Evolutionary conservation across 768 basidiomycete genomes (phyloP).

Genomic region (Tephrocybe sp.): DNA sequence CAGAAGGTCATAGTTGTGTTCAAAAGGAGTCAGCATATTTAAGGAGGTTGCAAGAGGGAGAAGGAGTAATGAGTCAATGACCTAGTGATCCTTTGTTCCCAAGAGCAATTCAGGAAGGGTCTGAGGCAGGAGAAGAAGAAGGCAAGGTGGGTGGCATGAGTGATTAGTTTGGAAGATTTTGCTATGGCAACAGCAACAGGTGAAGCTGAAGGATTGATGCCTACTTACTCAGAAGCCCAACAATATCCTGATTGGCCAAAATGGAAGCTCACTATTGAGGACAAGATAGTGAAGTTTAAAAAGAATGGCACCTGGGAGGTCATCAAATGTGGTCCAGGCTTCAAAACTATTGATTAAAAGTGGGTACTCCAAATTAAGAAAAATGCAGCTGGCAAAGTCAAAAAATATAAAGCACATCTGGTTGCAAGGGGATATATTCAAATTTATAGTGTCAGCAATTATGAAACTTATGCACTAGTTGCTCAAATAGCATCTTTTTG

Average conservation of each 20-base stretch:
- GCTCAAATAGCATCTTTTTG: constrained; percentile 19
- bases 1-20: background rate
- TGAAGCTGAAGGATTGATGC: background rate
- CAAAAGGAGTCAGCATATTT: background rate
- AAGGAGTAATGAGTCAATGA: background rate
- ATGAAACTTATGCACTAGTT: constrained; percentile 27
- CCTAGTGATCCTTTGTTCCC: background rate
- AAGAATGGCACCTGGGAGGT: constrained; percentile 15
- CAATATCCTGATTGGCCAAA: background rate
- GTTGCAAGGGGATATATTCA: constrained; percentile 36
- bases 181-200: background rate
- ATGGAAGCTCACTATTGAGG: background rate
- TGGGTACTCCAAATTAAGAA: constrained; percentile 15
- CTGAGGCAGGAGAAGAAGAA: background rate
- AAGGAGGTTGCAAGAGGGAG: background rate
- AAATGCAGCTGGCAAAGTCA: constrained; percentile 14
- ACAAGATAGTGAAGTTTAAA: constrained; percentile 4
- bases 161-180: background rate
- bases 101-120: background rate
- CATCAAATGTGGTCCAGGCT: constrained; percentile 2
- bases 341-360: constrained; percentile 5
- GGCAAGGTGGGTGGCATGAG: background rate
- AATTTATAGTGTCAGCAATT: constrained; percentile 34
- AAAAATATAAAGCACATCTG: constrained; percentile 5
- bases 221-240: background rate